phyloP scores from a whole-genome alignment of 768 basidiomycete species.

The Termitomyces heimii region DNA sequence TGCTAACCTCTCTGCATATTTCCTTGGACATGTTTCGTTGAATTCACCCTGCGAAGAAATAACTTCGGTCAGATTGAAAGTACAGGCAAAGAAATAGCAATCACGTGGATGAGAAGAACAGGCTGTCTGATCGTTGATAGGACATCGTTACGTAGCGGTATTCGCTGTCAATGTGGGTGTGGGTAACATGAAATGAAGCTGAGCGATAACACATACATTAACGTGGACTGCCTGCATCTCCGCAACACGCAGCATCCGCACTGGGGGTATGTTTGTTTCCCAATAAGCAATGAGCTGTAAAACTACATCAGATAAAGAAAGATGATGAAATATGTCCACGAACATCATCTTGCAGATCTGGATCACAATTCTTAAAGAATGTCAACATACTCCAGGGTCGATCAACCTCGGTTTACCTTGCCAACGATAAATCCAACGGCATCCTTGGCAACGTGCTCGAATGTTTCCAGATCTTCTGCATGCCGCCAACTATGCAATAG shows the following conservation, averaged over 20 bases:
- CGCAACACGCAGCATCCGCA: conserved; percentile 41
- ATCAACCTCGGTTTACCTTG: conserved; percentile 32
- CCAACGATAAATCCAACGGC: conserved; percentile 50
- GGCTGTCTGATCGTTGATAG: conserved; percentile 54
- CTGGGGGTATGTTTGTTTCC: conserved; percentile 51
- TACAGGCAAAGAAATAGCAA: conserved; percentile 8
- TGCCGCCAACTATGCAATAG: conserved; percentile 57
- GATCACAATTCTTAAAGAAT: conserved; percentile 37
- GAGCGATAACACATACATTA: conserved; percentile 41
- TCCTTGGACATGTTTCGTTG: conserved; percentile 45
- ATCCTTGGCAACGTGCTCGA: conserved; percentile 63
- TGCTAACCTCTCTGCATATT: conserved; percentile 50
- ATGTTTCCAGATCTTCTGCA: conserved; percentile 59
- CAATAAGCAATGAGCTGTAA: conserved; percentile 63
- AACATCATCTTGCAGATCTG: conserved; percentile 63
- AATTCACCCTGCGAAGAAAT: conserved; percentile 46
- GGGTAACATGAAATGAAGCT: neutral
- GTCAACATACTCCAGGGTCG: conserved; percentile 1
- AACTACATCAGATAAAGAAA: neutral
- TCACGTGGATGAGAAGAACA: conserved; percentile 64
- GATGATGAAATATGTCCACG: conserved; percentile 13
- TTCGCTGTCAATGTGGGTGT: conserved; percentile 36
- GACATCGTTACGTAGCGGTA: conserved; percentile 40
- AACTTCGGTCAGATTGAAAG: neutral
- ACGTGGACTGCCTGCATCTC: conserved; percentile 51